Conservation (phyloP, 202 grass and related monocot genomes). For the Carex sylvatica region DNA sequence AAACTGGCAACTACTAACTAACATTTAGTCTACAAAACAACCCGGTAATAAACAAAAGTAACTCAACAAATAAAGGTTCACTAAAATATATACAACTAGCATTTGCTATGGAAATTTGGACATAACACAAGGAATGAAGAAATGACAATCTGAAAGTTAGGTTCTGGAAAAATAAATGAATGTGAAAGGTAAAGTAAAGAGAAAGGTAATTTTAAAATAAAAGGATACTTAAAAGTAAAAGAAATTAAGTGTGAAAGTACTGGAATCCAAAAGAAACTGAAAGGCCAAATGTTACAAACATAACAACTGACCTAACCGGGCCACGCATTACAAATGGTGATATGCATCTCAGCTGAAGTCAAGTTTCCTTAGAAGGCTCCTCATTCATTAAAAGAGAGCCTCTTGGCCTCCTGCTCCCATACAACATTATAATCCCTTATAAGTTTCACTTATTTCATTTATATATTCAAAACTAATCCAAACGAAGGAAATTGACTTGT, state of each 20-base stretch:
- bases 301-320: slow-evolving; percentile 77
- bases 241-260: slow-evolving; percentile 32
- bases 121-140: slow-evolving; percentile 4
- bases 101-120: neutral
- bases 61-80: neutral
- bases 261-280: slow-evolving; percentile 53
- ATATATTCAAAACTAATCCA: slow-evolving; percentile 54
- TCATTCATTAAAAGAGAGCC: slow-evolving; percentile 60
- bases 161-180: slow-evolving; percentile 8
- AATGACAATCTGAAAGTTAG: slow-evolving; percentile 4
- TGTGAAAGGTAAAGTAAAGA: neutral
- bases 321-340: slow-evolving; percentile 74
- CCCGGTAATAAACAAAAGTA: slow-evolving; percentile 9
- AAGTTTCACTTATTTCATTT: slow-evolving; percentile 47
- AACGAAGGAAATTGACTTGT: slow-evolving; percentile 46
- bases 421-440: slow-evolving; percentile 65
- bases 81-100: slow-evolving; percentile 3
- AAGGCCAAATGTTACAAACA: slow-evolving; percentile 69
- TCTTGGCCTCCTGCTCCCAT: slow-evolving; percentile 83
- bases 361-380: slow-evolving; percentile 65
- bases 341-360: slow-evolving; percentile 80
- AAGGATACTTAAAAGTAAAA: slow-evolving; percentile 21
- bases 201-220: neutral
- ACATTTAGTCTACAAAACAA: neutral
- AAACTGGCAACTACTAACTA: neutral